Conservation (phyloP, 2,329 filamentous ascomycete genomes). For the Camillea tinctor region DNA sequence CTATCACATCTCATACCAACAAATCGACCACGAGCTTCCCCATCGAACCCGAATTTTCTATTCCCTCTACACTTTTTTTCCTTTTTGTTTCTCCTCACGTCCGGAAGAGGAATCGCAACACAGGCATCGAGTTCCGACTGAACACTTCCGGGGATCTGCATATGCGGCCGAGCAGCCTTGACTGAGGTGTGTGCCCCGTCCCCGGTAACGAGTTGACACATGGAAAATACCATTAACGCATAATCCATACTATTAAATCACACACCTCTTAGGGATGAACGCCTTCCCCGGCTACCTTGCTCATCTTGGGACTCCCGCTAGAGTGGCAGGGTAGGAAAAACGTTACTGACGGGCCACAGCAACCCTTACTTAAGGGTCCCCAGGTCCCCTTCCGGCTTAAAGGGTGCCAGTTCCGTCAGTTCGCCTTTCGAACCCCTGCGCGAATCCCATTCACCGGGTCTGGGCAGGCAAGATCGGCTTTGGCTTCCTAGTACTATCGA, state of each 20-base stretch:
- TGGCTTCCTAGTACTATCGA: neutral
- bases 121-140: conserved; percentile 14
- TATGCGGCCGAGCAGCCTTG: conserved; percentile 4
- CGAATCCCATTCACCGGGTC: neutral
- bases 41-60: conserved; percentile 16
- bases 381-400: neutral
- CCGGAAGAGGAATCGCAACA: conserved; percentile 17
- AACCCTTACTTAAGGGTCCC: neutral
- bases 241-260: neutral
- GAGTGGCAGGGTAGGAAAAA: neutral
- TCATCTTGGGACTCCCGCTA: neutral
- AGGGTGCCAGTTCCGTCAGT: neutral
- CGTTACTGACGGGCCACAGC: neutral
- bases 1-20: neutral
- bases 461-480: neutral
- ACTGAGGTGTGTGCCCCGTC: conserved; percentile 14
- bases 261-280: neutral
- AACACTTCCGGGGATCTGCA: conserved; percentile 9
- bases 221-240: neutral
- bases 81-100: conserved; percentile 12
- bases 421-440: neutral
- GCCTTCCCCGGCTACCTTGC: neutral
- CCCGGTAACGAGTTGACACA: conserved; percentile 2
- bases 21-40: conserved; percentile 11
- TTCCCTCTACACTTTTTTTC: neutral